Conservation (phyloP, 176 grass and related monocot species). For the maize (Zea mays) region DNA sequence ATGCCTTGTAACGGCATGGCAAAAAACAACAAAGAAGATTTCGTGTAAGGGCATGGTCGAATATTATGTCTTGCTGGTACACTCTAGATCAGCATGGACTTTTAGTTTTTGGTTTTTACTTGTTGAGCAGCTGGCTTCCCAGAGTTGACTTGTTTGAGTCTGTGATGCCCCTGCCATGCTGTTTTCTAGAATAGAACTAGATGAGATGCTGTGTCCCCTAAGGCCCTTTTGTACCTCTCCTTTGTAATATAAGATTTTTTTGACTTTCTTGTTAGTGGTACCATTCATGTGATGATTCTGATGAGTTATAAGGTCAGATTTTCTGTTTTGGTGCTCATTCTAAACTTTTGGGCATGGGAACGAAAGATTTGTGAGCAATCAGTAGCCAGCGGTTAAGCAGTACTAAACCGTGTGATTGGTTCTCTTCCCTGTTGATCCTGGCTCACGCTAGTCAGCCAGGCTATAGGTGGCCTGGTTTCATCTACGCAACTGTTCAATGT, state of each 20-base stretch:
- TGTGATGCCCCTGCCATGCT: neutral
- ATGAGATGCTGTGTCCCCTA: neutral
- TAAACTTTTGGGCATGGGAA: neutral
- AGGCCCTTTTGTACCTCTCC: neutral
- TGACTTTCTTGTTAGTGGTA: neutral
- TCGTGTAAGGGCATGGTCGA: constrained; percentile 6
- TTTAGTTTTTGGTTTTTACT: neutral
- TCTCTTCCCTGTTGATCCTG: no score
- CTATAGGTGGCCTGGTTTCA: no score
- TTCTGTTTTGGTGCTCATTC: neutral
- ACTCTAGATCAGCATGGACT: constrained; percentile 7
- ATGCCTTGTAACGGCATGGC: constrained; percentile 18
- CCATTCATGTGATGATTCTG: neutral
- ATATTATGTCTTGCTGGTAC: no score
- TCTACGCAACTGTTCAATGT: no score
- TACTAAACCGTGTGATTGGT: no score
- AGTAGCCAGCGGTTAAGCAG: neutral
- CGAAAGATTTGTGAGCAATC: neutral
- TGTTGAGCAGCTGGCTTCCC: neutral
- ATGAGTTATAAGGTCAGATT: neutral
- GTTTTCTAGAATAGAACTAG: constrained; percentile 42
- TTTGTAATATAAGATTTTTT: neutral
- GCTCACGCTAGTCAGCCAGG: no score
- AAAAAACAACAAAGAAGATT: constrained; percentile 24
- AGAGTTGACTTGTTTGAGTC: constrained; percentile 14